Conservation (phyloP, 495 filamentous ascomycete genomes). For the Chlorociboria aeruginascens region DNA sequence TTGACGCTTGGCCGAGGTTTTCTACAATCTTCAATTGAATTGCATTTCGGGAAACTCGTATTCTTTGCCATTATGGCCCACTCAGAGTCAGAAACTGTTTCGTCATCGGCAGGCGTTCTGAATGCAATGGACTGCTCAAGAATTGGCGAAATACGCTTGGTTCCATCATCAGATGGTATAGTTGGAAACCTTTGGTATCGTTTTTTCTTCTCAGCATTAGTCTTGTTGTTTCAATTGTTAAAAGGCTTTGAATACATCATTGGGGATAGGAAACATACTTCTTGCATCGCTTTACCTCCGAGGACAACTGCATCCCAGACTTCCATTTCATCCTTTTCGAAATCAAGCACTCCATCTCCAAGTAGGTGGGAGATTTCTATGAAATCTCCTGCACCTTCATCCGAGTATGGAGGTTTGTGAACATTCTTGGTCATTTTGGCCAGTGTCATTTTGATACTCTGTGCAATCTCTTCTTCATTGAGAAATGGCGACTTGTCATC, state of each 20-base stretch:
- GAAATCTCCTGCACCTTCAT: not conserved
- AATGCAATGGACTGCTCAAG: too few relatives aligned
- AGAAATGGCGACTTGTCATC: too few relatives aligned
- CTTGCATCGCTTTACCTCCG: not conserved
- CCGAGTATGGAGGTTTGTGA: not conserved
- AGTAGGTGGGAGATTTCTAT: not conserved
- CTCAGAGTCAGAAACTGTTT: too few relatives aligned
- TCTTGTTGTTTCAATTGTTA: not conserved
- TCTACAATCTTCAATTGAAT: too few relatives aligned
- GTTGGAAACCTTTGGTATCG: too few relatives aligned
- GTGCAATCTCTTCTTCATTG: not conserved
- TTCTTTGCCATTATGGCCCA: too few relatives aligned
- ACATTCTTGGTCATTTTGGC: constrained; percentile 14
- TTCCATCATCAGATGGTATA: too few relatives aligned
- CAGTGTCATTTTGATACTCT: constrained; percentile 6
- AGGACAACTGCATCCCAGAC: constrained; percentile 5
- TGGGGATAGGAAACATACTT: not conserved
- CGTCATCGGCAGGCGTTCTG: too few relatives aligned
- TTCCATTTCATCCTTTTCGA: constrained; percentile 1
- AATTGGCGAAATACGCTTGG: too few relatives aligned
- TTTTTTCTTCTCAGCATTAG: too few relatives aligned
- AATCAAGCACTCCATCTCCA: not conserved
- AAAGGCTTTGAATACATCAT: not conserved
- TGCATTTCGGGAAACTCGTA: too few relatives aligned
- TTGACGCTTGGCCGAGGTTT: too few relatives aligned